Percentiles rank a stretch among this genome's conserved stretches.
Evolutionary conservation across 139 green algal genomes (phyloP).

Genomic region (Chlorella sp.): DNA sequence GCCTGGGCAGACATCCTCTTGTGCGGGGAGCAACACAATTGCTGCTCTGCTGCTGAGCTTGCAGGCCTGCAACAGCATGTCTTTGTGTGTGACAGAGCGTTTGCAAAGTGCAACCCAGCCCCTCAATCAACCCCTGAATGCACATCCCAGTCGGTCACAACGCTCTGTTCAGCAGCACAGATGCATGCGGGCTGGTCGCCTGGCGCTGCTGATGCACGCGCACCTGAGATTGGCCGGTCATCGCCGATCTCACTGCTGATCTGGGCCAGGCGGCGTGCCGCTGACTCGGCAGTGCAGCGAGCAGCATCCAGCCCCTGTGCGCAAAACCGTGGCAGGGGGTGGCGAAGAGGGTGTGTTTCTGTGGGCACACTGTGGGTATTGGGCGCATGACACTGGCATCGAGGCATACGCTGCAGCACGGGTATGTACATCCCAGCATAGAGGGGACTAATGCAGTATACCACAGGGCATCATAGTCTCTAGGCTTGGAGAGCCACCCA

Average conservation of each 20-base stretch:
- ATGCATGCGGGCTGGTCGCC: too few species aligned
- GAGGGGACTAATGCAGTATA: not conserved
- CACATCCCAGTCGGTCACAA: too few species aligned
- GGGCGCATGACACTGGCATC: not conserved
- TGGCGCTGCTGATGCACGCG: too few species aligned
- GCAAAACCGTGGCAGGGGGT: not conserved
- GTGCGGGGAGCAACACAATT: too few species aligned
- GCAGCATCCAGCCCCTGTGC: not conserved
- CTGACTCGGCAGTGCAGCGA: not conserved
- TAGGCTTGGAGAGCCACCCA: not conserved
- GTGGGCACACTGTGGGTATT: not conserved
- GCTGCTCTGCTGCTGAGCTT: too few species aligned
- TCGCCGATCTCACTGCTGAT: slow-evolving; percentile 79
- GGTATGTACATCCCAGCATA: not conserved
- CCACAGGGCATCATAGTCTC: not conserved
- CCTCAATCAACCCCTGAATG: too few species aligned
- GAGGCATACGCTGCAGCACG: not conserved
- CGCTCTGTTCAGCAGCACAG: too few species aligned
- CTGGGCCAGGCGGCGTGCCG: slow-evolving; percentile 9
- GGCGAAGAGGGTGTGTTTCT: not conserved
- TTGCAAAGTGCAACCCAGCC: too few species aligned
- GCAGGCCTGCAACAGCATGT: too few species aligned
- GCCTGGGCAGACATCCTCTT: too few species aligned
- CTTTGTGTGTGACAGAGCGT: too few species aligned
- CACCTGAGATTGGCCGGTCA: slow-evolving; percentile 68